Base-by-base conservation (phyloP, 768 basidiomycete genomes). In the Trametes maxima region DNA sequence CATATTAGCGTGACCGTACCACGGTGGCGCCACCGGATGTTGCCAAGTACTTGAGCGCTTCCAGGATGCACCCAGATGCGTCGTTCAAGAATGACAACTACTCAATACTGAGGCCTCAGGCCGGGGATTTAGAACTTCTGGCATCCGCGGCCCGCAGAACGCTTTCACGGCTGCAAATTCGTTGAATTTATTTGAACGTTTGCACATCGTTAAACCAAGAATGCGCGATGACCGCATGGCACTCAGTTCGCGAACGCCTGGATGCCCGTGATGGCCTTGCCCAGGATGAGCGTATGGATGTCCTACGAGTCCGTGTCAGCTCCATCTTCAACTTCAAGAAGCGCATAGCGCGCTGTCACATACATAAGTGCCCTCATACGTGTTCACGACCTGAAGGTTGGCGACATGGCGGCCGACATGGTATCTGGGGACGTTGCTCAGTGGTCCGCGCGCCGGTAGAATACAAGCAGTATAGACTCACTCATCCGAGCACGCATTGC, bases 311-410 rank as follows among this genome's bases (percentile, higher is more conserved):
- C 28, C 28, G 8, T 94, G 45, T 35, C 42, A 13, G 19, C 17
- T 35, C 28, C 36, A 21, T n/a, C 8, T n/a, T 47, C 40, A 25
- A 42, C 47, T 33, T 28, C 14, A 42, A 19, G 13, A 42, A 46
- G 16, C 47, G 22, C 35, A 55, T 8, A 47, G 24, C 63, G 35
- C 3, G 25, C 14, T 3, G 10, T 13, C 51, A 74, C 83, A 62
- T 67, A 87, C 85, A 68, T 88, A 77, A 44, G 87, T 89, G 56
- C 87, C 95, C 80, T 97, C 95, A 70, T 97, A 97, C 0, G 95
- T 98, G 67, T 95, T 95, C 8, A 94, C 88, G n/a, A 98, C 90
- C 71, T 98, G 95, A 61, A 97, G 72, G 74, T 98, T 98, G 0
- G 91, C 90, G 10, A 92, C 95, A 77, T 98, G 95, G 36, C 96